Conservation (phyloP, 2,329 filamentous ascomycete species). For the Tetracladium maxilliforme region DNA sequence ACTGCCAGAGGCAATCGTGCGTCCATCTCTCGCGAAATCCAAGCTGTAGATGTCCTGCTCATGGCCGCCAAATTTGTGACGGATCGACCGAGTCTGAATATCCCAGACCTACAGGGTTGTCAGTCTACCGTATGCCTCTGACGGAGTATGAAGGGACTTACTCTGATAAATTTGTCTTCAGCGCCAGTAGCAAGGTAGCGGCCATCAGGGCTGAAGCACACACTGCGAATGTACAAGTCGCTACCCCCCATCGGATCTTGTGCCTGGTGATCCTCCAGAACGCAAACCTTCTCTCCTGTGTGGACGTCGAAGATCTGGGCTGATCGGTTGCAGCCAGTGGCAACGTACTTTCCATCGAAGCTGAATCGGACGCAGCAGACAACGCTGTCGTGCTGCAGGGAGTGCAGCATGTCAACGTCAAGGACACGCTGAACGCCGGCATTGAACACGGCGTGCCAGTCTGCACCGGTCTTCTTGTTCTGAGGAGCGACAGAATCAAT, state of each 20-base stretch:
- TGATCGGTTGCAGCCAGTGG: slow-evolving; percentile 94
- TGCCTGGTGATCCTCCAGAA: slow-evolving; percentile 77
- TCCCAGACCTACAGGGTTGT: slow-evolving; percentile 69
- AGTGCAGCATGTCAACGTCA: slow-evolving; percentile 90
- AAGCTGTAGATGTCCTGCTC: slow-evolving; percentile 98
- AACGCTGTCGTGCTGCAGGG: slow-evolving; percentile 83
- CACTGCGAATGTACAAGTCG: slow-evolving; percentile 95
- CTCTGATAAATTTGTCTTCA: slow-evolving; percentile 92
- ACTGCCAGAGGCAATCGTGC: slow-evolving; percentile 88
- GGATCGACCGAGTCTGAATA: slow-evolving; percentile 68
- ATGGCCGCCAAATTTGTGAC: slow-evolving; percentile 88
- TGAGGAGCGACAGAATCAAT: slow-evolving; percentile 72
- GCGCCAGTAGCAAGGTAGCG: slow-evolving; percentile 89
- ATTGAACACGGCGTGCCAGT: slow-evolving; percentile 98
- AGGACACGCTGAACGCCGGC: slow-evolving; percentile 76
- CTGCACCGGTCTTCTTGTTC: slow-evolving; percentile 75
- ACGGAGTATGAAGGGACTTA: slow-evolving; percentile 28
- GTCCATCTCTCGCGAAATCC: slow-evolving; percentile 86
- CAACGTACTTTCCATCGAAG: slow-evolving; percentile 86
- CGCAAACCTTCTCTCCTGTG: slow-evolving; percentile 74
- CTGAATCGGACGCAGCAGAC: slow-evolving; percentile 98
- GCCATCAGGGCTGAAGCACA: slow-evolving; percentile 96
- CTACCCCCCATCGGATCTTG: slow-evolving; percentile 75
- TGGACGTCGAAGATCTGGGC: slow-evolving; percentile 97
- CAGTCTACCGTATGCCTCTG: slow-evolving; percentile 4